These are phyloP conservation scores for Nicotiana attenuata DNA, from an alignment of 257 asterid genomes.

Conservation along the genomic window DNA sequence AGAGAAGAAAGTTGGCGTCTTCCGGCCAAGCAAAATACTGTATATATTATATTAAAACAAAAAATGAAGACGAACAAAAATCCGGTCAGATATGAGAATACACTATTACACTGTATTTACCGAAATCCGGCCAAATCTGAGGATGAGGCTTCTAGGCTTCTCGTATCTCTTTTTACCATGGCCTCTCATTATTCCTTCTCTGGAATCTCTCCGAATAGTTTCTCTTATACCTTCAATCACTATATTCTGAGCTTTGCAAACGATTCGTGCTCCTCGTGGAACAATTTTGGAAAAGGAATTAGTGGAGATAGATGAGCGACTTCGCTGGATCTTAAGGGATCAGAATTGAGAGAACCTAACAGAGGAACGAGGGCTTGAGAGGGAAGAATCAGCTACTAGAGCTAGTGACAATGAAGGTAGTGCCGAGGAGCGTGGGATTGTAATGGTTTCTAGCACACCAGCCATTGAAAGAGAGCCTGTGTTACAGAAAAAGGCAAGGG, in stretches of 20 bases:
- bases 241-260: constrained; percentile 74
- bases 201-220: too few relatives aligned
- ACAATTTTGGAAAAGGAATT: constrained; percentile 26
- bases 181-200: too few relatives aligned
- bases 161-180: too few relatives aligned
- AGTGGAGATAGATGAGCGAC: constrained; percentile 40
- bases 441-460: constrained; percentile 49
- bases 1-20: too few relatives aligned
- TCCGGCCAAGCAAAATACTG: too few relatives aligned
- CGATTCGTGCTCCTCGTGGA: constrained; percentile 46
- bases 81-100: too few relatives aligned
- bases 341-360: constrained; percentile 49
- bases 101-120: too few relatives aligned
- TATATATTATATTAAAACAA: too few relatives aligned
- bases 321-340: constrained; percentile 55
- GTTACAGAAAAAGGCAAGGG: too few relatives aligned
- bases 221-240: constrained; percentile 19
- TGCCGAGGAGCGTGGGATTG: constrained; percentile 62
- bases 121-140: too few relatives aligned
- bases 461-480: constrained; percentile 42
- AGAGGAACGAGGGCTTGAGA: constrained; percentile 30
- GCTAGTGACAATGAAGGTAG: constrained; percentile 40
- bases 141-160: too few relatives aligned
- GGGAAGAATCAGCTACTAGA: constrained; percentile 34
- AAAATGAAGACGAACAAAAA: too few relatives aligned